Evolutionary conservation across 2,329 filamentous ascomycete genomes (phyloP).

Genomic region (Scedosporium minutisporum): DNA sequence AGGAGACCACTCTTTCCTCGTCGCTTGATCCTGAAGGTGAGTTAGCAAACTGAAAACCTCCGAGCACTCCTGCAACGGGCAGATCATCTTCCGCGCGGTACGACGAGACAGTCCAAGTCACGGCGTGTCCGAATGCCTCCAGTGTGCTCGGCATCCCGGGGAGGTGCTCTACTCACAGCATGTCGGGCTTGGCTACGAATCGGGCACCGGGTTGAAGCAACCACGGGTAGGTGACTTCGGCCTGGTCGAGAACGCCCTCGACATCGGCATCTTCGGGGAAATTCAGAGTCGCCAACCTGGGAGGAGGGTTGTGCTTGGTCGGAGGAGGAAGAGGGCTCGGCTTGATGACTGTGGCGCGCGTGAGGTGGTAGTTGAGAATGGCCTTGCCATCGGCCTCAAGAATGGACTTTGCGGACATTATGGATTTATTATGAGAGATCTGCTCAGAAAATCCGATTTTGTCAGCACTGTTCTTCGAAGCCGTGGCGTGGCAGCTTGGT

Average conservation of each 20-base stretch:
- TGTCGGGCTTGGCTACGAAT: conserved; percentile 98
- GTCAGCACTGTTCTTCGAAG: not conserved
- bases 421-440: conserved; percentile 17
- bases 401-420: conserved; percentile 72
- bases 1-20: conserved; percentile 97
- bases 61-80: not conserved
- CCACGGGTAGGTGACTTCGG: conserved; percentile 96
- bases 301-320: conserved; percentile 81
- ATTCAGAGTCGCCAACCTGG: conserved; percentile 83
- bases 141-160: no score
- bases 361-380: conserved; percentile 99
- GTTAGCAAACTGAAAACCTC: not conserved
- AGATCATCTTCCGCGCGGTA: no score
- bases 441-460: conserved; percentile 1
- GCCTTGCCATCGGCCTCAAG: conserved; percentile 99
- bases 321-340: conserved; percentile 80
- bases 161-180: conserved; percentile 42
- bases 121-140: no score
- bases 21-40: conserved; percentile 66
- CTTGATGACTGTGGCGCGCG: conserved; percentile 94
- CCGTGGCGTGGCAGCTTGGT: not conserved
- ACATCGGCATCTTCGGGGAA: conserved; percentile 84
- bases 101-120: no score
- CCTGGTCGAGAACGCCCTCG: conserved; percentile 80
- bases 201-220: conserved; percentile 72